These are phyloP conservation scores for Juncus effusus DNA, from an alignment of 176 grass and related monocot species.

Conservation along the genomic window DNA sequence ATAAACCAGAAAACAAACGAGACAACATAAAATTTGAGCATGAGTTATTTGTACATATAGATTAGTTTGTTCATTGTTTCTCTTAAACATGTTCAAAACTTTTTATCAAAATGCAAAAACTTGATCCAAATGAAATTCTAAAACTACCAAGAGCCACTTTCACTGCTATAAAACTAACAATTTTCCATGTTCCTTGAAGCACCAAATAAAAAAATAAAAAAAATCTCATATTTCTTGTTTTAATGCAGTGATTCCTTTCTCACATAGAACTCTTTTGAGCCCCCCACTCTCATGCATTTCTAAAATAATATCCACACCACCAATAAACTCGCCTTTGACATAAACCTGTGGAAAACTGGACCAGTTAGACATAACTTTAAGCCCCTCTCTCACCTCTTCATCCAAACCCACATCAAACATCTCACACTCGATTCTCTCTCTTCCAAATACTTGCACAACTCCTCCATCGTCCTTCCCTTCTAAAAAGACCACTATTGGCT, in stretches of 20 bases:
- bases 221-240: neutral
- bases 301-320: conserved; percentile 17
- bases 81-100: no score
- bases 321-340: conserved; percentile 13
- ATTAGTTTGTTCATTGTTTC: no score
- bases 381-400: conserved; percentile 22
- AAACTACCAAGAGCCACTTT: no score
- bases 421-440: conserved; percentile 20
- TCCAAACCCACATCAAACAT: conserved; percentile 29
- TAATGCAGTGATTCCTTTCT: neutral
- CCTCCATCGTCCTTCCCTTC: conserved; percentile 21
- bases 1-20: no score
- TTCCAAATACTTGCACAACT: conserved; percentile 28
- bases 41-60: no score
- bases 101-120: no score
- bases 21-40: no score
- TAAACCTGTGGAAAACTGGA: conserved; percentile 25
- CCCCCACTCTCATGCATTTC: conserved; percentile 25
- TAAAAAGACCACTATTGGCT: conserved; percentile 32
- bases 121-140: no score
- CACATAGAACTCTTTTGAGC: conserved; percentile 17
- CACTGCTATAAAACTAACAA: no score
- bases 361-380: conserved; percentile 21
- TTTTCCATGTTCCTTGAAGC: no score
- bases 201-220: no score